Evolutionary conservation across 345 rosid species (phyloP), one percentile per base, ranked within the genome.

Genomic region (Salix brachista): DNA sequence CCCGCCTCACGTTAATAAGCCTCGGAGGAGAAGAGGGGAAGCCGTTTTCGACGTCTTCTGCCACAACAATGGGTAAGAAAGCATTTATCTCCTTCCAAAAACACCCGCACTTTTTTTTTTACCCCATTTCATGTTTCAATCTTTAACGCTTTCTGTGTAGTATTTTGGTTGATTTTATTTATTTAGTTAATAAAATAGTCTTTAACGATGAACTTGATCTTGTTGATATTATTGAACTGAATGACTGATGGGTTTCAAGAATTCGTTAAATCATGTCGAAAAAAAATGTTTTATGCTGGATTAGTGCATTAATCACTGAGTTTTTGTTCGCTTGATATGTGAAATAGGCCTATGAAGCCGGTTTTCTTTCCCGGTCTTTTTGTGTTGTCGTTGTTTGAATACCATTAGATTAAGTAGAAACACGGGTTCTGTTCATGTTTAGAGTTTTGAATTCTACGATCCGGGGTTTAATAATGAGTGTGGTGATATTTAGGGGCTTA

Each of bases 401-500:
- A 2, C 60, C 0, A 54, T 23, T 21, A 19, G 12, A 54, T 9
- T 7, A 3, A n/a, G 13, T 58, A 58, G 64, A 58, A 23, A 58
- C 28, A 25, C 1, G 28, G 26, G 61, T 56, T n/a, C n/a, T 56
- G 26, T 25, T 56, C 23, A 10, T 56, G 23, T 9, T 58, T 58
- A 25, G 64, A 23, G 23, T 23, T 58, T n/a, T 23, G 64, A 58
- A 10, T 23, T 58, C 14, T 58, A 11, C 6, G 62, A n/a, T 23
- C 25, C 21, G 61, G n/a, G 67, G 67, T 16, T 65, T 65, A 30
- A 26, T 16, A 32, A 32, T 65, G 36, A 28, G 68, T 36, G 14
- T 36, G 19, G 17, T 8, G 13, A 75, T 58, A 5, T 58, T 17
- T 61, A 83, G 86, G 84, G 44, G 86, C 86, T 23, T 83, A 83